Evolutionary conservation across 2,329 filamentous ascomycete species (phyloP).

Genomic region (Cercospora citrullina): DNA sequence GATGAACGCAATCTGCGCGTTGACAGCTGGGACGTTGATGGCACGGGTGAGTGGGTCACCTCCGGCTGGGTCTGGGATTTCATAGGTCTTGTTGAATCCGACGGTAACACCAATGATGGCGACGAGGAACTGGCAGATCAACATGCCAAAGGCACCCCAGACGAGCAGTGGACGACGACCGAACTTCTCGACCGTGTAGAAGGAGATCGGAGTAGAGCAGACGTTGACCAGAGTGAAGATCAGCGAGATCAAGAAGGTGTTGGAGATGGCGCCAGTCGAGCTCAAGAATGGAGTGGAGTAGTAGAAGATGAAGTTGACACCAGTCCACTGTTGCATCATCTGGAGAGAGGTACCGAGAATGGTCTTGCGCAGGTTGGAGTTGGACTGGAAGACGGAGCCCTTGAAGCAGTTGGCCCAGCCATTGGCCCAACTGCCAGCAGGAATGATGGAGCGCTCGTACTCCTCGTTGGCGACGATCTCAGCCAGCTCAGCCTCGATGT

Average conservation of each 20-base stretch:
- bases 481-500: constrained; percentile 74
- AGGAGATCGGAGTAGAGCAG: constrained; percentile 79
- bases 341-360: constrained; percentile 51
- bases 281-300: constrained; percentile 79
- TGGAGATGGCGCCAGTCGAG: constrained; percentile 70
- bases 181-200: constrained; percentile 79
- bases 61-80: constrained; percentile 30
- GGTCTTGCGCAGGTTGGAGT: constrained; percentile 53
- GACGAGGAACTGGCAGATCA: constrained; percentile 83
- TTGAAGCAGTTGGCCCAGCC: constrained; percentile 68
- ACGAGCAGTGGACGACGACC: constrained; percentile 81
- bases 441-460: constrained; percentile 72
- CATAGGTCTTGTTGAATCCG: constrained; percentile 37
- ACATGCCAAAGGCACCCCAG: constrained; percentile 76
- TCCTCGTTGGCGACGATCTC: constrained; percentile 89
- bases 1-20: constrained; percentile 80
- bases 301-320: constrained; percentile 87
- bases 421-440: constrained; percentile 63
- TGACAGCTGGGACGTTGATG: constrained; percentile 46
- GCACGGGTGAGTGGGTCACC: constrained; percentile 49
- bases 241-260: constrained; percentile 80
- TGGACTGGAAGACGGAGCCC: constrained; percentile 53
- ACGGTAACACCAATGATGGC: constrained; percentile 61
- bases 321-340: constrained; percentile 64
- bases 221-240: constrained; percentile 90